Evolutionary conservation across 1,139 yeast species (phyloP), one percentile per base, ranked within the genome.

Genomic region (Yamadazyma taylorii): DNA sequence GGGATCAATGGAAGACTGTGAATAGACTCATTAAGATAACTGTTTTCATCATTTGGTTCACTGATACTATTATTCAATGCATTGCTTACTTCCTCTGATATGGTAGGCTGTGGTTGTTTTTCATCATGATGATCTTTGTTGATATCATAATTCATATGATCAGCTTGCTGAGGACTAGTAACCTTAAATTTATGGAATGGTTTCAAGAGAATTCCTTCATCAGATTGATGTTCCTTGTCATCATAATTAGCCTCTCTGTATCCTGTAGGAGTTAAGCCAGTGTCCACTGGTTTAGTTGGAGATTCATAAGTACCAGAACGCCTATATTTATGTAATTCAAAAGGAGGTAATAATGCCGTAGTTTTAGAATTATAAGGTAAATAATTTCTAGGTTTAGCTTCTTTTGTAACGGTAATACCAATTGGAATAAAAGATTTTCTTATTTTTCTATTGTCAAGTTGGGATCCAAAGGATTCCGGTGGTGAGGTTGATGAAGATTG

Each of bases 341-440:
- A 52, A 5, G 58, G 56, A 11, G 57, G 56, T 11, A 51, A 37
- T 16, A 52, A 36, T 9, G 30, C 33, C 23, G 16, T 23, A 7
- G 35, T 23, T 2, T 38, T 14, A 10, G 32, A 32, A 24, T 32
- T 32, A 34, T 29, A 40, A 7, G 49, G 45, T 2, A 38, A 25
- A 31, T 43, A 43, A 33, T 47, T 47, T 8, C 21, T n/a, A n/a
- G 50, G 51, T 31, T 45, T 46, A 4, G 51, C 29, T 14, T 47
- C 50, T 23, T 41, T 33, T 4, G 52, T 48, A 4, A 48, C 32
- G n/a, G 46, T 43, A 14, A 56, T 56, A 29, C 45, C 42, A 31
- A 56, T 47, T 4, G 61, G 61, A 6, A 57, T 41, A 30, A 56
- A 56, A 32, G 40, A 44, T 13, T 37, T 37, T 26, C 59, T 45